Base-by-base conservation (phyloP, 2,329 filamentous ascomycete species). In the Trichocomaceae sp. region DNA sequence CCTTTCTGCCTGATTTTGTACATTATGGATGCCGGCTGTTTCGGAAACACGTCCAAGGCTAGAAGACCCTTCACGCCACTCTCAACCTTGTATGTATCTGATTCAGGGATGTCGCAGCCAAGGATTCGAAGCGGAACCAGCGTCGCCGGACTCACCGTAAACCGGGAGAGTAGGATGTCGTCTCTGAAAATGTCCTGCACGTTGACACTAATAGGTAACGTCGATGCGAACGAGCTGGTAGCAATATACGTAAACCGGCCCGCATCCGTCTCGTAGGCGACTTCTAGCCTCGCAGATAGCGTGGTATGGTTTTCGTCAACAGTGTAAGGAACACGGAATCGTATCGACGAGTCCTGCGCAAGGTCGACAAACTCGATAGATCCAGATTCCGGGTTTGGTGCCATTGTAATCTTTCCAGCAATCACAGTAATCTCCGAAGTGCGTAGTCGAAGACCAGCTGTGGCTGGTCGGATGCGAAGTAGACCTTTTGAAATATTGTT, bases 161-260 rank as follows among this genome's bases (percentile, higher is more conserved):
- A 99, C 9, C 86, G 86, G 0, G 91, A 96, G 65, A 93, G 93
- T 0, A 97, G 78, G 0, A 83, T 79, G 7, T 84, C 75, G 59
- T 89, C 83, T 67, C 96, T 95, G 76, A 97, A 97, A 26, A 95
- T 83, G 63, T 99, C 93, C 64, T 97, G 91, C 5, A 99, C 93
- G 61, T 97, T 97, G 59, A 99, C 93, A 2, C 92, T 91, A 3
- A 99, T 78, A 0, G 90, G 88, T 4, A 99, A 77, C 1, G 87
- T 81, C 1, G 93, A 86, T 2, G 85, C 80, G 19, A 95, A 78
- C 3, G 78, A 81, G 19, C 82, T 80, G 7, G 79, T 77, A 15
- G 80, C 81, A 15, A 83, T 79, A 66, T 85, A 86, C 52, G 79
- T 77, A 60, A 89, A 88, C 7, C 75, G 77, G 2, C 85, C 87